Evolutionary conservation across 345 rosid genomes (phyloP).

Genomic region (Gossypioides kirkii): DNA sequence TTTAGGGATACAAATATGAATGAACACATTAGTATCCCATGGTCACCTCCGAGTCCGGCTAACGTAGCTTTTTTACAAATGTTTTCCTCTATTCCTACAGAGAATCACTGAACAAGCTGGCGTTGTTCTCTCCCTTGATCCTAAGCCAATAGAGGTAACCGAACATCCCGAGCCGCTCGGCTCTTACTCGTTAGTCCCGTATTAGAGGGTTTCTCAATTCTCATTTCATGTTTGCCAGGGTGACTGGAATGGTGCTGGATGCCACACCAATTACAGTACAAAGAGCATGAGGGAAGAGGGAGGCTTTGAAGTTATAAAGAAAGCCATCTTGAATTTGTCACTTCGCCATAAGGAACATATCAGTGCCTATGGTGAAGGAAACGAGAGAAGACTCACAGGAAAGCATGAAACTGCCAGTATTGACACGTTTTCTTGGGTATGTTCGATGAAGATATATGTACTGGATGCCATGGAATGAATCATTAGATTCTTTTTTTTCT

Average conservation of each 20-base stretch:
- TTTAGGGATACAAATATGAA: too few relatives aligned
- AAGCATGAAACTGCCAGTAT: constrained; percentile 97
- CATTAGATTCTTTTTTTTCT: background rate
- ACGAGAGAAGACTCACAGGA: constrained; percentile 93
- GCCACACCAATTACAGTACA: constrained; percentile 96
- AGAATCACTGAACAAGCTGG: constrained; percentile 98
- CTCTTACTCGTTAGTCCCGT: background rate
- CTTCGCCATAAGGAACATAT: constrained; percentile 89
- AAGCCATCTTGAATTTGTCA: constrained; percentile 84
- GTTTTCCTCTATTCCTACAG: constrained; percentile 34
- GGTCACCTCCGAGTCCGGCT: constrained; percentile 4
- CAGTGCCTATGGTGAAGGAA: constrained; percentile 95
- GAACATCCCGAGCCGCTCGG: background rate
- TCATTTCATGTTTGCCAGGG: constrained; percentile 38
- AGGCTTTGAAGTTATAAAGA: constrained; percentile 81
- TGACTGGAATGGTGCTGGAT: constrained; percentile 99
- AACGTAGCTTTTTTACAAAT: constrained; percentile 25
- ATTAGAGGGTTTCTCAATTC: background rate
- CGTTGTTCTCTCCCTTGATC: constrained; percentile 86
- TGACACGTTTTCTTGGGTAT: constrained; percentile 89
- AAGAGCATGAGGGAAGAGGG: constrained; percentile 96
- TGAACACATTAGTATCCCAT: too few relatives aligned
- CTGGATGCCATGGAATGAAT: background rate
- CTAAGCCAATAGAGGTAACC: constrained; percentile 83
- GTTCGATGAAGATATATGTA: background rate